Conservation (phyloP, 1,284 basidiomycete genomes). For the Inonotus obliquus region DNA sequence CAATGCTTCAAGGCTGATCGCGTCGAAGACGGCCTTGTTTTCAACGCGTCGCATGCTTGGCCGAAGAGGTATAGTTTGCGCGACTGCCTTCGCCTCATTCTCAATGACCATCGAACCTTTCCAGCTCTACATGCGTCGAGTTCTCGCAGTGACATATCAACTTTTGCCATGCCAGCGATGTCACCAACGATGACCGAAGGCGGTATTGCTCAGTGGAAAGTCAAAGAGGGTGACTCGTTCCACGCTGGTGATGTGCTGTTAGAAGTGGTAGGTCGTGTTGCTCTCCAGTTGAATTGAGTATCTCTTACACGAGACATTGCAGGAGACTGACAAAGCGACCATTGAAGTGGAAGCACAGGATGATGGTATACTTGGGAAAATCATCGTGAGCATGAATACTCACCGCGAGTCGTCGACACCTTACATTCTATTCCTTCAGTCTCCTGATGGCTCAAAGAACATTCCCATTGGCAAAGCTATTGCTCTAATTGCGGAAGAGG, state of each 20-base stretch:
- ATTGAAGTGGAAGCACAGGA: conserved; percentile 99
- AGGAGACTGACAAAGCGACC: conserved; percentile 99
- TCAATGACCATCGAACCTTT: not conserved
- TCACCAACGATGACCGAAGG: conserved; percentile 99
- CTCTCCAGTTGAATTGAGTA: conserved; percentile 1
- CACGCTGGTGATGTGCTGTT: conserved; percentile 85
- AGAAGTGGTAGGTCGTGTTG: conserved; percentile 72
- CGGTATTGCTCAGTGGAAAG: conserved; percentile 91
- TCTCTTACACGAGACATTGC: conserved; percentile 17
- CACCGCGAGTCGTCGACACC: not conserved
- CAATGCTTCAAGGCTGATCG: not conserved
- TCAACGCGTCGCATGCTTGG: not conserved
- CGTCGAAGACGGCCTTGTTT: not conserved
- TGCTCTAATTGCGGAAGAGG: conserved; percentile 93
- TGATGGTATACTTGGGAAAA: conserved; percentile 92
- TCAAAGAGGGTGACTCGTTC: conserved; percentile 84
- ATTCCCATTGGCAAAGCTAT: conserved; percentile 87
- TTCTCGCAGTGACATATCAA: conserved; percentile 56
- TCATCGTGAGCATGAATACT: conserved; percentile 54
- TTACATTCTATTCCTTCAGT: conserved; percentile 39
- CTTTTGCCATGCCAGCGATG: conserved; percentile 91
- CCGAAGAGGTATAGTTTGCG: not conserved
- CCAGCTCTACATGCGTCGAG: conserved; percentile 57
- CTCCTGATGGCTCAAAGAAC: conserved; percentile 78
- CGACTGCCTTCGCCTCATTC: not conserved